Conservation (phyloP, 2,329 filamentous ascomycete species). For the Microdochium paspali region DNA sequence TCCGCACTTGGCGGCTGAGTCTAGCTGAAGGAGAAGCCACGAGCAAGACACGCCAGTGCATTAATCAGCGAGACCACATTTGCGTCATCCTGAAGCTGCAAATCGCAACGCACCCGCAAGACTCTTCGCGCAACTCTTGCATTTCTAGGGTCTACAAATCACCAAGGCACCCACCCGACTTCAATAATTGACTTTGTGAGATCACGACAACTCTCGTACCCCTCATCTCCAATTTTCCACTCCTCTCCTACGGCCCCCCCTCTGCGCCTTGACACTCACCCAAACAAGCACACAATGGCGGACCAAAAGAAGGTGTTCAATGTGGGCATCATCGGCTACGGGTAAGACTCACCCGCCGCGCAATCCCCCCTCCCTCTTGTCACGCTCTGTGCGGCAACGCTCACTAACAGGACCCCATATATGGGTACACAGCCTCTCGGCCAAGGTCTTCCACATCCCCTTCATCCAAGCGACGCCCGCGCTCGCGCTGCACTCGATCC, state of each 20-base stretch:
- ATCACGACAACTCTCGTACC: too few relatives aligned
- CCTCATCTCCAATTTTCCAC: too few relatives aligned
- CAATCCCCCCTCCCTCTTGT: conserved; percentile 8
- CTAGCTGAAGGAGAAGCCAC: neutral
- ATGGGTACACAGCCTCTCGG: conserved; percentile 36
- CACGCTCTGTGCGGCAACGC: too few relatives aligned
- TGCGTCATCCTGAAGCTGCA: too few relatives aligned
- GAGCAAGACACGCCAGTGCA: neutral
- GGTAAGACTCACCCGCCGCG: conserved; percentile 23
- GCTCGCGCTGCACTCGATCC: conserved; percentile 63
- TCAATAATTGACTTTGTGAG: too few relatives aligned
- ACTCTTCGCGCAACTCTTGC: too few relatives aligned
- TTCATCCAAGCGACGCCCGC: conserved; percentile 57
- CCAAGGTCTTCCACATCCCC: conserved; percentile 79
- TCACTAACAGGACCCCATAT: neutral
- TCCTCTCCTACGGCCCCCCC: neutral
- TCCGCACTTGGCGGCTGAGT: neutral
- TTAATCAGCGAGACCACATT: too few relatives aligned
- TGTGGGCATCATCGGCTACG: conserved; percentile 41
- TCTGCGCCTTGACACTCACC: neutral
- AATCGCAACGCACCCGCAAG: too few relatives aligned
- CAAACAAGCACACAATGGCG: conserved; percentile 7
- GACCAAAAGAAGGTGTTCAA: conserved; percentile 28
- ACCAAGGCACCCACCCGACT: too few relatives aligned
- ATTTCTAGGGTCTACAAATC: too few relatives aligned